Conservation (phyloP, 352 stramenopile species). For the Phytophthora pinifolia region DNA sequence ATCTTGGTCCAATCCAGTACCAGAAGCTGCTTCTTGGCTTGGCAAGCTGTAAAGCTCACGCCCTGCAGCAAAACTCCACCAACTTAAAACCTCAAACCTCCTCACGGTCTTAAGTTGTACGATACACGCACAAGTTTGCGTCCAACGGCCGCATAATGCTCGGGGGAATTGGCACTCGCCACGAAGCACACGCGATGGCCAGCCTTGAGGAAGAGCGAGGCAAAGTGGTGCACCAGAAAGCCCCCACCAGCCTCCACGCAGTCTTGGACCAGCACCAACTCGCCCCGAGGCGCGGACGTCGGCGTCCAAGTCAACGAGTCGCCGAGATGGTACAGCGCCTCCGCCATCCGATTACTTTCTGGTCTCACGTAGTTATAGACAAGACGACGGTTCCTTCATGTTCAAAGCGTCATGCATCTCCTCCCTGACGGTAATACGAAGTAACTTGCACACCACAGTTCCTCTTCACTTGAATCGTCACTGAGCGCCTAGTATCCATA, state of each 20-base stretch:
- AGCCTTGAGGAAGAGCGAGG: constrained; percentile 70
- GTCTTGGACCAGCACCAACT: constrained; percentile 66
- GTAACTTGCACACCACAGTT: too few species aligned
- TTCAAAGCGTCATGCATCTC: background rate
- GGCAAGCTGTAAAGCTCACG: constrained; percentile 45
- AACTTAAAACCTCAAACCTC: background rate
- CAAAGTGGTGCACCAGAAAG: constrained; percentile 77
- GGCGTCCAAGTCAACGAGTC: constrained; percentile 59
- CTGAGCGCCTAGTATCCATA: too few species aligned
- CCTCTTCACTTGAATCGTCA: too few species aligned
- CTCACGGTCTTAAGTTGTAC: background rate
- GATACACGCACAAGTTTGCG: constrained; percentile 57
- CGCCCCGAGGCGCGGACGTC: constrained; percentile 41
- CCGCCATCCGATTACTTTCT: constrained; percentile 42
- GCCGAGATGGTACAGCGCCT: constrained; percentile 51
- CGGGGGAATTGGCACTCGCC: constrained; percentile 42
- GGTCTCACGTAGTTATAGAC: background rate
- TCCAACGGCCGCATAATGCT: constrained; percentile 63
- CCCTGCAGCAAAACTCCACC: constrained; percentile 28
- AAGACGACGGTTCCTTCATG: background rate
- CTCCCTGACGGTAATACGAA: too few species aligned
- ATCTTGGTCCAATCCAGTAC: constrained; percentile 42
- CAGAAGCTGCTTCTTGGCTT: constrained; percentile 38
- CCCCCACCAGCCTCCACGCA: constrained; percentile 47
- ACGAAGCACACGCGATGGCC: constrained; percentile 69